Conservation (phyloP, 192 early-diverging fungal genomes). For the Entomortierella lignicola region DNA sequence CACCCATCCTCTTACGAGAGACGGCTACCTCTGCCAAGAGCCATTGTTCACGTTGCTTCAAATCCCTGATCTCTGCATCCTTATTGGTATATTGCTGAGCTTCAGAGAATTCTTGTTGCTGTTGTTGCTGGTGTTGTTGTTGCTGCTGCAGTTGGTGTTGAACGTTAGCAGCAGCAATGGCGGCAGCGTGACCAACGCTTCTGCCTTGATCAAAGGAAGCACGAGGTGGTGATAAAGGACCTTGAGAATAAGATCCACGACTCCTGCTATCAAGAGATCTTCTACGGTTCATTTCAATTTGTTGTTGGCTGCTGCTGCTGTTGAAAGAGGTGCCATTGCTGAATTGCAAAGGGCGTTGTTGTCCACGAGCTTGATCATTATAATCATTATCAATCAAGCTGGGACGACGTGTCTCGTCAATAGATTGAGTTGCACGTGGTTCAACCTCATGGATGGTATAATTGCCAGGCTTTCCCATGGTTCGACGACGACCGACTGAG, state of each 20-base stretch:
- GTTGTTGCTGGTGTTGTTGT: slow-evolving; percentile 8
- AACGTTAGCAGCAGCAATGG: neutral
- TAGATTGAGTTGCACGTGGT: slow-evolving; percentile 26
- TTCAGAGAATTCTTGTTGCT: slow-evolving; percentile 12
- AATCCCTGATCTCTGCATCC: slow-evolving; percentile 41
- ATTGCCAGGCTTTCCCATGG: slow-evolving; percentile 18
- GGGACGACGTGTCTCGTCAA: slow-evolving; percentile 41
- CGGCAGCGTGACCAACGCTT: neutral
- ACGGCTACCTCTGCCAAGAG: slow-evolving; percentile 44
- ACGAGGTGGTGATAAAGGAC: neutral
- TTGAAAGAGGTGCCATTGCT: neutral
- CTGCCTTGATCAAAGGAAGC: slow-evolving; percentile 24
- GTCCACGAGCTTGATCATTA: slow-evolving; percentile 7
- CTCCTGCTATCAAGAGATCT: slow-evolving; percentile 26
- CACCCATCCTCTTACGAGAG: slow-evolving; percentile 31
- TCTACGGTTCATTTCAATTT: slow-evolving; percentile 13
- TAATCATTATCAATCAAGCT: slow-evolving; percentile 1
- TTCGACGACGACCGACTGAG: slow-evolving; percentile 24
- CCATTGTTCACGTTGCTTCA: slow-evolving; percentile 51
- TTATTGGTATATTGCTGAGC: slow-evolving; percentile 7
- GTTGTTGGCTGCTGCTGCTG: slow-evolving; percentile 21
- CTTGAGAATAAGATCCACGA: slow-evolving; percentile 18
- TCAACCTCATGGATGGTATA: slow-evolving; percentile 8
- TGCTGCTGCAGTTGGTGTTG: neutral
- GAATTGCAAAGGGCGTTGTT: slow-evolving; percentile 8